Evolutionary conservation across 2,329 filamentous ascomycete species (phyloP).

Genomic region (Fusarium stilboides): DNA sequence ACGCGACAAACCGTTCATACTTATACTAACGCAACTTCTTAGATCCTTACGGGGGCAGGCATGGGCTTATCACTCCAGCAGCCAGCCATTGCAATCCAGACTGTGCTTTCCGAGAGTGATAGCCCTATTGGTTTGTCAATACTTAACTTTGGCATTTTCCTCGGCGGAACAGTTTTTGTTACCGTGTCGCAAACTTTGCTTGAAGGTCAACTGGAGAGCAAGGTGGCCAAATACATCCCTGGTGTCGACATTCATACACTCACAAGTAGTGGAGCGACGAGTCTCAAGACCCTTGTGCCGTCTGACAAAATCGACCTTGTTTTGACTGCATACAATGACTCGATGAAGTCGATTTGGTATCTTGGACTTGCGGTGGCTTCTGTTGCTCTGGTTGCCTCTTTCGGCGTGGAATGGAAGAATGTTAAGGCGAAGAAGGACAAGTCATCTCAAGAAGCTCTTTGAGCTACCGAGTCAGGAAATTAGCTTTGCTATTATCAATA

Average conservation of each 20-base stretch:
- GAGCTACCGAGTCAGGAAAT: too few relatives aligned
- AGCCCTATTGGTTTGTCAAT: conserved; percentile 18
- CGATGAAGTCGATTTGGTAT: conserved; percentile 27
- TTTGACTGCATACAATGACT: conserved; percentile 24
- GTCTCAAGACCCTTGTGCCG: conserved; percentile 8
- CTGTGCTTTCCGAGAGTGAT: conserved; percentile 18
- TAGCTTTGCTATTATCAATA: too few relatives aligned
- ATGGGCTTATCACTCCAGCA: conserved; percentile 22
- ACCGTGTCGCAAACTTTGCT: conserved; percentile 28
- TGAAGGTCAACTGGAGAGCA: conserved; percentile 6
- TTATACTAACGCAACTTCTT: neutral
- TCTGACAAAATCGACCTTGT: conserved; percentile 3
- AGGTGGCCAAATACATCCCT: neutral
- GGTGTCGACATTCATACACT: conserved; percentile 1
- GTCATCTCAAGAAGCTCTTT: fast-evolving
- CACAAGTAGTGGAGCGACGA: conserved; percentile 15
- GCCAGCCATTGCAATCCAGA: conserved; percentile 21
- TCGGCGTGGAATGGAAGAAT: conserved; percentile 28
- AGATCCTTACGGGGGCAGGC: conserved; percentile 25
- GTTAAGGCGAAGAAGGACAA: conserved; percentile 9
- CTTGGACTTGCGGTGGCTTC: conserved; percentile 10
- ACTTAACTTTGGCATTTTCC: conserved; percentile 14
- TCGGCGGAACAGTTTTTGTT: conserved; percentile 27
- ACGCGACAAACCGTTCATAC: fast-evolving
- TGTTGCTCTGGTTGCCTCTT: conserved; percentile 5